A percentile compares a stretch with the other conserved stretches of the same genome.
phyloP scores from a whole-genome alignment of 306 rosid genomes.

The Trifolium subterraneum region DNA sequence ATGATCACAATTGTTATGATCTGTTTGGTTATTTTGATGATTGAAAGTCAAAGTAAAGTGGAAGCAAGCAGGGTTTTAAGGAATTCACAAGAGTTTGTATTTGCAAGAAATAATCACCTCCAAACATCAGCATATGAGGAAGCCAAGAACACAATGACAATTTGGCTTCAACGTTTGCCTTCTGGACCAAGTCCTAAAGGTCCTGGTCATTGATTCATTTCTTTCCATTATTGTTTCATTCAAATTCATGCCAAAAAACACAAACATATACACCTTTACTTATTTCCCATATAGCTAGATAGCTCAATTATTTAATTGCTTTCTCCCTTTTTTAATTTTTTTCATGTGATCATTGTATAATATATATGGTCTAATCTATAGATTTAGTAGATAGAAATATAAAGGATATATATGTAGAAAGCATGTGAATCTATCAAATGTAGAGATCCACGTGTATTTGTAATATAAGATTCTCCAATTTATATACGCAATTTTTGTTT shows the following conservation, averaged over 20 bases:
- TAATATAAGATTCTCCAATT: conserved; percentile 25
- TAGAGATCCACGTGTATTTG: conserved; percentile 30
- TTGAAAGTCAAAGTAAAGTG: conserved; percentile 26
- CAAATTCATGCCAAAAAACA: conserved; percentile 2
- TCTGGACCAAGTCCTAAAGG: conserved; percentile 69
- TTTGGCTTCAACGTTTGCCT: conserved; percentile 58
- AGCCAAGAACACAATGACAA: conserved; percentile 44
- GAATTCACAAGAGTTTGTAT: conserved; percentile 40
- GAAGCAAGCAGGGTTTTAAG: conserved; percentile 48
- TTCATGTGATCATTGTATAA: background rate
- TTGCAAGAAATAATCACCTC: conserved; percentile 41
- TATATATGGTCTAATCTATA: conserved; percentile 11
- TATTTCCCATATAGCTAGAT: background rate
- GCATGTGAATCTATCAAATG: conserved; percentile 3
- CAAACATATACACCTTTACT: background rate
- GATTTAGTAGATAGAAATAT: background rate
- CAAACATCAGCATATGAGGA: conserved; percentile 36
- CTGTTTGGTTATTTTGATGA: conserved; percentile 26
- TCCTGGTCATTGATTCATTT: conserved; percentile 52
- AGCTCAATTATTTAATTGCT: conserved; percentile 16
- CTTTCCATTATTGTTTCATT: background rate
- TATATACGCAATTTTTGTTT: conserved; percentile 5
- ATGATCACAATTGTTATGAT: conserved; percentile 26
- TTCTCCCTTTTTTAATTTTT: background rate
- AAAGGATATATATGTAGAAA: conserved; percentile 17